A percentile compares a stretch with the other conserved stretches of the same genome.
These are phyloP conservation scores for Chrysochromulina tobinii DNA, from an alignment of 78 protist species.

Conservation along the genomic window DNA sequence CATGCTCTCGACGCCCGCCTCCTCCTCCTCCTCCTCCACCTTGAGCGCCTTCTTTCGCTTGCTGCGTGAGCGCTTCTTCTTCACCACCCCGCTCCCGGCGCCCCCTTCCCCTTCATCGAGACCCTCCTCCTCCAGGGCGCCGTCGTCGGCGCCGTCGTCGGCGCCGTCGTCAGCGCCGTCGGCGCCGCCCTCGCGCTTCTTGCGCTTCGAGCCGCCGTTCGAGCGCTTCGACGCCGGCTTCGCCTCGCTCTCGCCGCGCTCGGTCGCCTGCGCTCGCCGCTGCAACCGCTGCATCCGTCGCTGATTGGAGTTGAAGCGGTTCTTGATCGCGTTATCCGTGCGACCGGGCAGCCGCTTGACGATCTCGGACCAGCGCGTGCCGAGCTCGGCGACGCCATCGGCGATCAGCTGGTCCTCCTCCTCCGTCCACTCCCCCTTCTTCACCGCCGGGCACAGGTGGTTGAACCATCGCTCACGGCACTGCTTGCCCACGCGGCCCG, in stretches of 20 bases:
- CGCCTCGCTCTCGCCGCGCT: background rate
- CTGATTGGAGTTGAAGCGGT: background rate
- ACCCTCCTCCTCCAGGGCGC: too few relatives aligned
- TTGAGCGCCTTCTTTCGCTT: background rate
- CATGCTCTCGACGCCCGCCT: too few relatives aligned
- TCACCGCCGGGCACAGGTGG: constrained; percentile 38
- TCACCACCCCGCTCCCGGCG: too few relatives aligned
- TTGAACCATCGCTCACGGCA: constrained; percentile 55
- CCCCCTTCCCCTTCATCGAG: too few relatives aligned
- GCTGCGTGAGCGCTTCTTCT: background rate
- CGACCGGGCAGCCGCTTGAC: constrained; percentile 24
- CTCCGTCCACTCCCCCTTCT: constrained; percentile 18
- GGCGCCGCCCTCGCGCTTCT: background rate
- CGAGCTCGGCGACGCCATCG: background rate
- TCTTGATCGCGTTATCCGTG: constrained; percentile 24
- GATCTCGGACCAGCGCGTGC: constrained; percentile 8
- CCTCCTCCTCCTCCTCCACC: background rate
- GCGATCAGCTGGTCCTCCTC: background rate
- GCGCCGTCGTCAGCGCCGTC: background rate
- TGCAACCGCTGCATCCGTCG: background rate
- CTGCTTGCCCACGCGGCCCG: constrained; percentile 42
- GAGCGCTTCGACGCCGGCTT: background rate
- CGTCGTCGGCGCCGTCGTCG: background rate
- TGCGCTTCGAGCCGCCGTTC: background rate
- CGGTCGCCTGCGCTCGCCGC: background rate